A percentile compares a stretch with the other conserved stretches of the same genome.
These are phyloP conservation scores for Clarireedia monteithiana DNA, from an alignment of 2,329 filamentous ascomycete genomes.

Conservation along the genomic window DNA sequence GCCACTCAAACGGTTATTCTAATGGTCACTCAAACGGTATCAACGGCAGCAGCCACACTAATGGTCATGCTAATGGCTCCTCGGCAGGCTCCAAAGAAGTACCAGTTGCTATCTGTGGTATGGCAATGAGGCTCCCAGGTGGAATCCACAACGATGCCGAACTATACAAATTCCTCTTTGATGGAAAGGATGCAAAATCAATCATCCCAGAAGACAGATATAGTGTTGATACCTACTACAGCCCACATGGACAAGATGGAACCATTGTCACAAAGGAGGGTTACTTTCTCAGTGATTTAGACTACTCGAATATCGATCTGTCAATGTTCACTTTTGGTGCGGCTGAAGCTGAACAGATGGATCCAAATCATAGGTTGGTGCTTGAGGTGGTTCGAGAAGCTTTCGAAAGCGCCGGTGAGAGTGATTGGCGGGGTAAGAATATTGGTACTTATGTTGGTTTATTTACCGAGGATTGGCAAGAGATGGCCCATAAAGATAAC, in stretches of 20 bases:
- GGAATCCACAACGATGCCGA: background rate
- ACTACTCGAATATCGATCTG: slow-evolving; percentile 10
- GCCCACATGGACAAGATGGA: background rate
- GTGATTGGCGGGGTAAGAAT: slow-evolving; percentile 27
- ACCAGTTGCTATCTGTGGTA: slow-evolving; percentile 5
- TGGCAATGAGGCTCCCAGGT: slow-evolving; percentile 28
- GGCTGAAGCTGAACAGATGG: slow-evolving; percentile 12
- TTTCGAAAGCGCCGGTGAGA: slow-evolving; percentile 20
- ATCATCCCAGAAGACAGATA: slow-evolving; percentile 5
- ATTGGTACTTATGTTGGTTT: slow-evolving; percentile 13
- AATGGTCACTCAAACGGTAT: no score
- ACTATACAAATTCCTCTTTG: slow-evolving; percentile 8
- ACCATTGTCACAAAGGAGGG: slow-evolving; percentile 1
- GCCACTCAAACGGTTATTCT: no score
- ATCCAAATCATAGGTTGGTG: slow-evolving; percentile 23
- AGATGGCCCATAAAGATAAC: slow-evolving; percentile 3
- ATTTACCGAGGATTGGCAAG: background rate
- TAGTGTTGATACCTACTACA: slow-evolving; percentile 13
- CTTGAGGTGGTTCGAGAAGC: slow-evolving; percentile 23
- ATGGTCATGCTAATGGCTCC: background rate
- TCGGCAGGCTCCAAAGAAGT: background rate
- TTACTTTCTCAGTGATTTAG: slow-evolving; percentile 15
- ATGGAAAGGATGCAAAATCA: slow-evolving; percentile 5
- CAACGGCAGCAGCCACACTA: background rate
- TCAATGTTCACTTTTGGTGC: slow-evolving; percentile 13